Evolutionary conservation across 148 eudicot genomes (phyloP).

Genomic region (Selenicereus undatus): DNA sequence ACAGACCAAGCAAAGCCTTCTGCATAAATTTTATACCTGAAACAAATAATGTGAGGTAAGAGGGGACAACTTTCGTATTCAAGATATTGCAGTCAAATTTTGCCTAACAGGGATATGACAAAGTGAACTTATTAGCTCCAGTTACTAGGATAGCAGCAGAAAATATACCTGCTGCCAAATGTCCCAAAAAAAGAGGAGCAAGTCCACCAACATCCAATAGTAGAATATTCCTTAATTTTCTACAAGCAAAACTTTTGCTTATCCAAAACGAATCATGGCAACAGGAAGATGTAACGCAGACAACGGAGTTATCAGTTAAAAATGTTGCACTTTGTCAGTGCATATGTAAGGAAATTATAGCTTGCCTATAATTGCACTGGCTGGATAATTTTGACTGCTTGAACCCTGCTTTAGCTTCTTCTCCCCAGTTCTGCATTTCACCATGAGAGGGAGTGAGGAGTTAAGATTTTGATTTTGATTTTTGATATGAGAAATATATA

Average conservation of each 20-base stretch:
- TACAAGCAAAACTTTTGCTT: no score
- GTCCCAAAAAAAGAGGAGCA: neutral
- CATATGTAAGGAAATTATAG: slow-evolving; percentile 5
- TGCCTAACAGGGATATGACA: neutral
- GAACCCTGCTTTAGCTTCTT: slow-evolving; percentile 48
- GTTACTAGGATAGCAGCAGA: no score
- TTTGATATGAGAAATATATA: neutral
- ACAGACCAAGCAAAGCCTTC: slow-evolving; percentile 99
- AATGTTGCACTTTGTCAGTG: no score
- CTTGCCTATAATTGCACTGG: slow-evolving; percentile 59
- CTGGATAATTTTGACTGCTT: slow-evolving; percentile 50
- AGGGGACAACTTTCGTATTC: neutral
- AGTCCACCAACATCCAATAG: no score
- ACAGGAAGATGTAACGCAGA: neutral
- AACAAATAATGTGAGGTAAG: no score
- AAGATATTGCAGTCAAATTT: neutral
- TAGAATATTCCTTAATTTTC: no score
- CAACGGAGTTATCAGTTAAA: no score
- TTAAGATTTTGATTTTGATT: neutral
- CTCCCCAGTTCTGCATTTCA: slow-evolving; percentile 49
- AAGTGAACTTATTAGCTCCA: neutral
- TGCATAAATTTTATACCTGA: slow-evolving; percentile 88
- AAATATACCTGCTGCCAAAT: neutral
- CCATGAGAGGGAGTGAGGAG: neutral
- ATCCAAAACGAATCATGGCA: neutral